Evolutionary conservation across 1,139 yeast genomes (phyloP).

Genomic region (Kodamaea suecica): DNA sequence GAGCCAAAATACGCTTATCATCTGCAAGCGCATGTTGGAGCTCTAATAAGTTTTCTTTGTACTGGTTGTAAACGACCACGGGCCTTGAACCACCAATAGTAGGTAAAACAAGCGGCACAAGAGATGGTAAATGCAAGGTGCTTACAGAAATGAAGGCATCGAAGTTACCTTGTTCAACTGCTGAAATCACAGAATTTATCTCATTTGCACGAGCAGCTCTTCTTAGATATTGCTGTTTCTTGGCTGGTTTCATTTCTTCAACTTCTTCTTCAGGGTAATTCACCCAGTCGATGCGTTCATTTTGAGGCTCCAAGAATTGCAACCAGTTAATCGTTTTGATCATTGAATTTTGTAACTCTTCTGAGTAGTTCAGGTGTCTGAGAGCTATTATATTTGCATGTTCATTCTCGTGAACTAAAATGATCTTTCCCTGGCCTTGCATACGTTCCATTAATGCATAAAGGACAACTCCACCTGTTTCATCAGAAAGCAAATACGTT

Average conservation of each 20-base stretch:
- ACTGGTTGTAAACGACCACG: conserved; percentile 74
- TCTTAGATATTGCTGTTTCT: conserved; percentile 65
- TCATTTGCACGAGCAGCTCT: conserved; percentile 58
- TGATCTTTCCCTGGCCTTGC: conserved; percentile 76
- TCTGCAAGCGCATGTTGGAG: conserved; percentile 63
- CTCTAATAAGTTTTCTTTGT: conserved; percentile 73
- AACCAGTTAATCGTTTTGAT: conserved; percentile 73
- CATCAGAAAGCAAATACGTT: conserved; percentile 81
- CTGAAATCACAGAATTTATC: conserved; percentile 51
- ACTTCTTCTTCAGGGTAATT: conserved; percentile 53
- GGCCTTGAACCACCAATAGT: conserved; percentile 86
- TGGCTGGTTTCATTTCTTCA: conserved; percentile 53
- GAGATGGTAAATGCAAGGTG: conserved; percentile 64
- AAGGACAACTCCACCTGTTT: conserved; percentile 81
- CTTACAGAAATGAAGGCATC: conserved; percentile 78
- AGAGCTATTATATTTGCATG: conserved; percentile 79
- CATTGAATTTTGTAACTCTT: conserved; percentile 48
- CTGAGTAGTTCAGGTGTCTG: conserved; percentile 61
- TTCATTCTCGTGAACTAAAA: conserved; percentile 86
- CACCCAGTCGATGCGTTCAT: conserved; percentile 50
- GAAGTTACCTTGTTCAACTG: conserved; percentile 52
- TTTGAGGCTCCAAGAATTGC: conserved; percentile 78
- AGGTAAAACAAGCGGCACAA: conserved; percentile 61
- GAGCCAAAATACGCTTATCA: conserved; percentile 75
- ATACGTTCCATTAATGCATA: conserved; percentile 87